Evolutionary conservation across 345 rosid genomes (phyloP).

Genomic region (Heritiera fomes): DNA sequence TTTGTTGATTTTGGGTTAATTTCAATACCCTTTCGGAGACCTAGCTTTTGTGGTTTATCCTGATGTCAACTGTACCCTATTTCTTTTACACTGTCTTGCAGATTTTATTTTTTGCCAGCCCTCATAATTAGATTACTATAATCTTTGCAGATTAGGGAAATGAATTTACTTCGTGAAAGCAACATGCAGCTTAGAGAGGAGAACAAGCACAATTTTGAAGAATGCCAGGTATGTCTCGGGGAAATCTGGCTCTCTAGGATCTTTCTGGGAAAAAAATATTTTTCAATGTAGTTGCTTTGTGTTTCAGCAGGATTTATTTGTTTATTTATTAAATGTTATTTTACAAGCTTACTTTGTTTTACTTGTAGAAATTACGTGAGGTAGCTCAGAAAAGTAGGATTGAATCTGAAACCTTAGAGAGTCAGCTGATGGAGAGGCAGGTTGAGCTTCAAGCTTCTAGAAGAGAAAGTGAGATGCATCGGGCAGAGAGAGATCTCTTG

Average conservation of each 20-base stretch:
- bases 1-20: background rate
- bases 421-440: slow-evolving; percentile 56
- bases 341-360: slow-evolving; percentile 12
- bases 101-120: slow-evolving; percentile 20
- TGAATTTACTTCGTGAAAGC: slow-evolving; percentile 93
- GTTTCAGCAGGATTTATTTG: too few relatives aligned
- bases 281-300: background rate
- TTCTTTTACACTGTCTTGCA: slow-evolving; percentile 12
- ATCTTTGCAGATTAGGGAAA: slow-evolving; percentile 70
- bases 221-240: slow-evolving; percentile 66
- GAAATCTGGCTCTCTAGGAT: slow-evolving; percentile 1
- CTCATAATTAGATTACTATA: background rate
- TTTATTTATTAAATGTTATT: background rate
- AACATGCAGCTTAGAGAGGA: slow-evolving; percentile 95
- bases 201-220: slow-evolving; percentile 94
- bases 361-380: slow-evolving; percentile 72
- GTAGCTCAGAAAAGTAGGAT: slow-evolving; percentile 58
- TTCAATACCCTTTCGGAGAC: slow-evolving; percentile 7
- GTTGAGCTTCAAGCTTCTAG: slow-evolving; percentile 65
- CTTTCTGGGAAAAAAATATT: background rate
- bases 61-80: background rate
- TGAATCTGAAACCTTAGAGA: slow-evolving; percentile 52
- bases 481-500: slow-evolving; percentile 56
- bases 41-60: background rate
- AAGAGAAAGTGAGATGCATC: slow-evolving; percentile 69